phyloP scores from a whole-genome alignment of 805 yeast species.

The Spathaspora hagerdaliae region DNA sequence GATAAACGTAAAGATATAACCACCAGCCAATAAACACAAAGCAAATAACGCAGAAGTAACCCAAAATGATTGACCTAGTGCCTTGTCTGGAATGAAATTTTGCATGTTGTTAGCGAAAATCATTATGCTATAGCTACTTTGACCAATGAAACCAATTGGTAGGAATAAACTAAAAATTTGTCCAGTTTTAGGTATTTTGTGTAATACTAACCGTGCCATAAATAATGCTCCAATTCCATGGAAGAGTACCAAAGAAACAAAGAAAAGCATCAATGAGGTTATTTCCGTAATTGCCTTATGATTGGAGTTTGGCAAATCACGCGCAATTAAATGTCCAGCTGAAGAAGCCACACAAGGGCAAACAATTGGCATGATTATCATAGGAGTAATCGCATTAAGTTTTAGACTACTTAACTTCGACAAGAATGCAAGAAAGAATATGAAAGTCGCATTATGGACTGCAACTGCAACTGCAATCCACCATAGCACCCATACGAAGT shows the following conservation, averaged over 20 bases:
- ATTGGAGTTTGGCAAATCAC: constrained; percentile 31
- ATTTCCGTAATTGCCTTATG: constrained; percentile 51
- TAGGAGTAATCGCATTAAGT: constrained; percentile 42
- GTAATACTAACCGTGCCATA: constrained; percentile 52
- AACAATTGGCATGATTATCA: constrained; percentile 69
- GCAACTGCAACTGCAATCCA: constrained; percentile 44
- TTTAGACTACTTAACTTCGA: constrained; percentile 1
- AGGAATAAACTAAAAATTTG: constrained; percentile 59
- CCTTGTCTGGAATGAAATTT: constrained; percentile 14
- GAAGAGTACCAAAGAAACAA: constrained; percentile 59
- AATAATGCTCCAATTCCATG: constrained; percentile 52
- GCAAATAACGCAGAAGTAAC: constrained; percentile 6
- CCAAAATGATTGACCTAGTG: constrained; percentile 30
- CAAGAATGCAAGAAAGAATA: constrained; percentile 4
- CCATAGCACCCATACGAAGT: constrained; percentile 48
- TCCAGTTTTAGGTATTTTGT: constrained; percentile 51
- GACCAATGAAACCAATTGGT: constrained; percentile 80
- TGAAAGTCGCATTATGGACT: constrained; percentile 3
- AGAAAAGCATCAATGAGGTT: constrained; percentile 55
- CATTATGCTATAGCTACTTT: constrained; percentile 67
- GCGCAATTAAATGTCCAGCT: constrained; percentile 51
- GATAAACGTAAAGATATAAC: constrained; percentile 41
- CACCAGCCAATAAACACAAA: constrained; percentile 43
- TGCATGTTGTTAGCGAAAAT: constrained; percentile 44
- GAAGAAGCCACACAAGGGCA: constrained; percentile 70